Evolutionary conservation across 345 rosid genomes (phyloP).

Genomic region (Pugionium cornutum): DNA sequence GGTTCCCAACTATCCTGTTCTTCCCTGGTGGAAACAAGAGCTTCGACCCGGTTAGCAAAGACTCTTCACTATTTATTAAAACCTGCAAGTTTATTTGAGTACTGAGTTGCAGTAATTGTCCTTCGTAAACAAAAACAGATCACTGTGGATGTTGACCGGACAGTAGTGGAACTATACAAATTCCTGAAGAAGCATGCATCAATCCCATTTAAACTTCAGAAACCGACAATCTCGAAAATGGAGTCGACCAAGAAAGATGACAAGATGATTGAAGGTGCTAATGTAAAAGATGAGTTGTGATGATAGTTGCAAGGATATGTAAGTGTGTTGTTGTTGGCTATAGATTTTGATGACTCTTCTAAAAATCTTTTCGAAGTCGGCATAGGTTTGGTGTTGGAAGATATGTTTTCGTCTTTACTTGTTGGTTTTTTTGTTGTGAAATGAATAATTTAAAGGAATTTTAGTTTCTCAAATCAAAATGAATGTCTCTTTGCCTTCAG

Average conservation of each 20-base stretch:
- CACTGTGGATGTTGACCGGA: slow-evolving; percentile 83
- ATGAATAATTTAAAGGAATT: slow-evolving; percentile 9
- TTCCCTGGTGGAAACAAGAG: slow-evolving; percentile 99
- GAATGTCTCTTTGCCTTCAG: no score
- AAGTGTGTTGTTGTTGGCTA: no score
- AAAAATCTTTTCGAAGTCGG: no score
- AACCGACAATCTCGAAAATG: no score
- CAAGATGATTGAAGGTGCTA: slow-evolving; percentile 25
- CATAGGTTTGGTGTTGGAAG: no score
- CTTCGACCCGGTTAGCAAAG: slow-evolving; percentile 84
- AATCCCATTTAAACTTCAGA: slow-evolving; percentile 87
- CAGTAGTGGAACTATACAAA: slow-evolving; percentile 87
- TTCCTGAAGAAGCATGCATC: slow-evolving; percentile 91
- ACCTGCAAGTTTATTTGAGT: no score
- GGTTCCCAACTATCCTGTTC: slow-evolving; percentile 91
- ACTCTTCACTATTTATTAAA: slow-evolving; percentile 2
- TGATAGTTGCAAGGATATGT: no score
- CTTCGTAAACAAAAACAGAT: slow-evolving; percentile 55
- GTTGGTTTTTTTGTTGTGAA: slow-evolving; percentile 13
- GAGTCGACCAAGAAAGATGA: slow-evolving; percentile 28
- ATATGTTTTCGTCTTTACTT: not conserved
- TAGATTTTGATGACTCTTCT: no score
- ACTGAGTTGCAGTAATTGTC: slow-evolving; percentile 9
- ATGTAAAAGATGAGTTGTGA: slow-evolving; percentile 83
- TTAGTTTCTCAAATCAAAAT: slow-evolving; percentile 3